Evolutionary conservation across 257 asterid genomes (phyloP).

Genomic region (Plantago ovata): DNA sequence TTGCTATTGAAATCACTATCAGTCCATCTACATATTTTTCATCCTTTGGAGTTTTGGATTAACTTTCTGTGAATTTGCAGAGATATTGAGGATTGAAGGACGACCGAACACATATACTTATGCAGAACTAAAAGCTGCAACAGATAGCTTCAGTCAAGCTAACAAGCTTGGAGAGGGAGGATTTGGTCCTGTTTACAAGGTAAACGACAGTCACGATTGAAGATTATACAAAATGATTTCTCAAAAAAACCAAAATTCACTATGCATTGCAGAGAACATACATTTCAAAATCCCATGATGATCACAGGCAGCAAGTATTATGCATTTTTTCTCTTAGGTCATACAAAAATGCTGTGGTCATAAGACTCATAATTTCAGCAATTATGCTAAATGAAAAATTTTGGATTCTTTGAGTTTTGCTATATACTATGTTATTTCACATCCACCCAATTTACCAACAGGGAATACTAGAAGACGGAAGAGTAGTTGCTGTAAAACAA

Average conservation of each 20-base stretch:
- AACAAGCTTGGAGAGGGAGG: constrained; percentile 94
- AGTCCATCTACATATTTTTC: background rate
- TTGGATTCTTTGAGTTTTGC: too few relatives aligned
- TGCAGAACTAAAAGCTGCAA: constrained; percentile 65
- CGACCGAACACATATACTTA: constrained; percentile 67
- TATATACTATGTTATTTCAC: too few relatives aligned
- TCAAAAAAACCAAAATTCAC: background rate
- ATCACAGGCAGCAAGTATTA: background rate
- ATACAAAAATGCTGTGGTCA: background rate
- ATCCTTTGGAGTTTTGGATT: too few relatives aligned
- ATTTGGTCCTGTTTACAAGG: constrained; percentile 87
- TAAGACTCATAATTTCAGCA: background rate
- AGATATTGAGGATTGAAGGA: constrained; percentile 63
- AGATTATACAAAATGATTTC: background rate
- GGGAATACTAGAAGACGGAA: constrained; percentile 73
- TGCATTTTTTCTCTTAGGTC: background rate
- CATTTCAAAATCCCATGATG: background rate
- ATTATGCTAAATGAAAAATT: too few relatives aligned
- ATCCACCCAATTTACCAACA: constrained; percentile 16
- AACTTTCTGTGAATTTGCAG: too few relatives aligned
- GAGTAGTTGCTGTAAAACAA: constrained; percentile 75
- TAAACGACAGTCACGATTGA: constrained; percentile 14
- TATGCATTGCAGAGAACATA: background rate
- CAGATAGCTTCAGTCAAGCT: constrained; percentile 56
- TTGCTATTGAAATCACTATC: background rate